Conservation (phyloP, 2,329 filamentous ascomycete species). For the Cladosporium sp. region DNA sequence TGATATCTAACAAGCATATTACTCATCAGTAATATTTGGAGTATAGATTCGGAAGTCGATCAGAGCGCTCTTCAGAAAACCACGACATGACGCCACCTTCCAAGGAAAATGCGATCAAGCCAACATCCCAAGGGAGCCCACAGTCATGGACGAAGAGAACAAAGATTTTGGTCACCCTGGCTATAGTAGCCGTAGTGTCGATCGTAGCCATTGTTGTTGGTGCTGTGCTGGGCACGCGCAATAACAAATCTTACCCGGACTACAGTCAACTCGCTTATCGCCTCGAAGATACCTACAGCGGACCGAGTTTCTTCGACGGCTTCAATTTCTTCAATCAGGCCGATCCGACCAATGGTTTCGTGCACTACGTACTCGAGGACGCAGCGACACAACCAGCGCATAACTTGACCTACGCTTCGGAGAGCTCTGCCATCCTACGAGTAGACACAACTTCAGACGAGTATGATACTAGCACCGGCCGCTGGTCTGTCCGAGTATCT, state of each 20-base stretch:
- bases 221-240: conserved; percentile 29
- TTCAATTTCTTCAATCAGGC: conserved; percentile 51
- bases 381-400: conserved; percentile 24
- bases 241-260: conserved; percentile 28
- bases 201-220: conserved; percentile 31
- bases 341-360: conserved; percentile 53
- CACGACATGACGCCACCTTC: conserved; percentile 5
- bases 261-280: conserved; percentile 32
- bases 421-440: conserved; percentile 29
- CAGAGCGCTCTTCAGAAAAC: background rate
- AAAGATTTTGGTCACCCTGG: conserved; percentile 20
- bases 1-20: background rate
- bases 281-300: conserved; percentile 39
- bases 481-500: conserved; percentile 38
- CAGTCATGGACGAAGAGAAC: conserved; percentile 28
- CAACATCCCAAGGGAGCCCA: conserved; percentile 29
- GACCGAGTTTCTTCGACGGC: conserved; percentile 49
- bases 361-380: conserved; percentile 44
- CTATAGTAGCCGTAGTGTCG: conserved; percentile 19
- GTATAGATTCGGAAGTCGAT: background rate
- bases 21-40: background rate
- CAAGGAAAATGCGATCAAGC: background rate
- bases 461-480: conserved; percentile 30
- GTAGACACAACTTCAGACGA: conserved; percentile 28
- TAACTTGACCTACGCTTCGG: conserved; percentile 34